Evolutionary conservation across 2,329 filamentous ascomycete genomes (phyloP), one percentile per base, ranked within the genome.

Genomic region (Colletotrichum sojae): DNA sequence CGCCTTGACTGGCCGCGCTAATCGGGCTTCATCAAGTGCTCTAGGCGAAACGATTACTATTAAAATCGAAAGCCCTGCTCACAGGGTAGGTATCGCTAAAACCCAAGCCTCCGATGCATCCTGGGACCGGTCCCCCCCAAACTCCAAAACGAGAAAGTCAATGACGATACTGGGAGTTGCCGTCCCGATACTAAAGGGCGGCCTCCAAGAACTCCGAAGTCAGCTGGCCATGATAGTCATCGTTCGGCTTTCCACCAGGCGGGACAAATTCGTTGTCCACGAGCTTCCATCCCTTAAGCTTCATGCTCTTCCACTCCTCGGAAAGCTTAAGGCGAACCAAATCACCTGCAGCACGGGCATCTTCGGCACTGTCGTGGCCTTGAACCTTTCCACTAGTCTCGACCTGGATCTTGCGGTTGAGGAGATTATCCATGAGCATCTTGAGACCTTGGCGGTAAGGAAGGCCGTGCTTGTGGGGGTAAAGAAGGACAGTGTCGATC

Each of bases 321-420:
- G 84, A 86, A 6, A 97, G 86, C 78, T 90, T 93, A 57, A 90
- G 85, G 54, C 92, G 84, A 0, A 97, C 93, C 59, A 99, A 80
- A 69, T 98, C 94, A 0, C 95, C 96, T 0, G 97, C 95, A 0
- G 95, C 93, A 54, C 91, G 88, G 0, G 96, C 94, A 77, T 99
- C 96, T 78, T 99, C 96, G 27, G 91, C 92, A 27, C 94, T 97
- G 81, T 99, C 96, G 79, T 99, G 96, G 0, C 96, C 96, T 20
- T 83, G 74, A 20, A 83, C 78, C 52, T 82, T 79, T 4, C 79
- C 80, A 74, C 18, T 80, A 72, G 68, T 87, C 51, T 91, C 92
- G 43, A 89, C 89, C 79, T 99, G 96, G 45, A 99, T 98, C 61
- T 91, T 88, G 27, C 91, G 86, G 65, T 90, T 87, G 6, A 99